Conservation (phyloP, 441 rosid genomes). For the Pelargonium citronellum region DNA sequence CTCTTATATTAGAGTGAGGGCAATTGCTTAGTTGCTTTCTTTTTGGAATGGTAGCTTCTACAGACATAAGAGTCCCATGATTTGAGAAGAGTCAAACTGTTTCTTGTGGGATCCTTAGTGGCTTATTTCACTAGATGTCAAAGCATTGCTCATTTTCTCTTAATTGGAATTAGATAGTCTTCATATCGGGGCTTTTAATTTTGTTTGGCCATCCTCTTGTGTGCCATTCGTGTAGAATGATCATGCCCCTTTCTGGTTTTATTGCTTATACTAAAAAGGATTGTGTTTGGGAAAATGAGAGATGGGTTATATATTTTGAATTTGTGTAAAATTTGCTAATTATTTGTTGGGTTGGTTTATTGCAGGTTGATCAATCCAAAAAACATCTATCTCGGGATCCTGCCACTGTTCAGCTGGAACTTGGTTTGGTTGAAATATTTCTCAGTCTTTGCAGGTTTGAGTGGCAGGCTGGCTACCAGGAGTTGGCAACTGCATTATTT, state of each 20-base stretch:
- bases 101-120: not conserved
- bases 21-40: not conserved
- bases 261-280: not conserved
- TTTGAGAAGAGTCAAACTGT: not conserved
- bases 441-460: constrained; percentile 81
- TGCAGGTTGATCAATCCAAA: constrained; percentile 55
- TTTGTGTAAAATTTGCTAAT: not conserved
- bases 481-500: constrained; percentile 76
- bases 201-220: constrained; percentile 1
- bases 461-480: constrained; percentile 87
- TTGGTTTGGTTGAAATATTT: constrained; percentile 78
- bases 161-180: not conserved
- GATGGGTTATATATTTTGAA: not conserved
- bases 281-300: not conserved
- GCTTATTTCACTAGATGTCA: not conserved
- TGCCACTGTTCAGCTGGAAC: constrained; percentile 53
- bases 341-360: constrained; percentile 15
- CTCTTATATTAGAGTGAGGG: not conserved
- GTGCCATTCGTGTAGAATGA: not conserved
- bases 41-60: not conserved
- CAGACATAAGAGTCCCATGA: not conserved
- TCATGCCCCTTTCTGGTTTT: not conserved
- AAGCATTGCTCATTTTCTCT: not conserved
- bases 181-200: not conserved
- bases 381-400: constrained; percentile 38